Base-by-base conservation (phyloP, 306 rosid genomes). In the Trifolium pratense region DNA sequence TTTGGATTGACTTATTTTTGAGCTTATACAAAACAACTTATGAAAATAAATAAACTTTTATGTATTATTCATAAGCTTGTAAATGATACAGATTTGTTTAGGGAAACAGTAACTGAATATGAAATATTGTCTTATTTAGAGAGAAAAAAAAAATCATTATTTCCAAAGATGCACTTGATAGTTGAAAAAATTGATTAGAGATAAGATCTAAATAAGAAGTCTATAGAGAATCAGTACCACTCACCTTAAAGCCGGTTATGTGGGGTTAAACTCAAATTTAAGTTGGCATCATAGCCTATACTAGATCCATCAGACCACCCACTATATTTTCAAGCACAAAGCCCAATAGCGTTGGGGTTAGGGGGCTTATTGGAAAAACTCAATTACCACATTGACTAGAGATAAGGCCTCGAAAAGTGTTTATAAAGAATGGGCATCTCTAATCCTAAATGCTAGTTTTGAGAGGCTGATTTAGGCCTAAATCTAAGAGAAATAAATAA, bases 401-500 rank as follows among this genome's bases (percentile, higher is more conserved):
- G 64, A 58, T 58, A 58, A 58, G 14, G 17, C 18, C 36, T 58
- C 0, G 5, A 14, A 58, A 58, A 59, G 36, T 58, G 64, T 58
- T 58, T 13, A 26, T 13, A 59, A 14, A 58, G 17, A 14, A 26
- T n/a, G n/a, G n/a, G n/a, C n/a, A n/a, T n/a, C n/a, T n/a, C n/a
- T n/a, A n/a, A n/a, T n/a, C n/a, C n/a, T n/a, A n/a, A n/a, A n/a
- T n/a, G n/a, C n/a, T n/a, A n/a, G n/a, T n/a, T n/a, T n/a, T n/a
- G n/a, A n/a, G n/a, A n/a, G n/a, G n/a, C n/a, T n/a, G n/a, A n/a
- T n/a, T n/a, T n/a, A n/a, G n/a, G n/a, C n/a, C n/a, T 20, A 31
- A 58, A 31, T 58, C 37, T 14, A 58, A 26, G 65, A 25, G 63
- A 58, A 58, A 58, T 58, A 6, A 58, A 58, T 58, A 58, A 58